phyloP scores from a whole-genome alignment of 805 yeast species.

The Yamadazyma insecticola region DNA sequence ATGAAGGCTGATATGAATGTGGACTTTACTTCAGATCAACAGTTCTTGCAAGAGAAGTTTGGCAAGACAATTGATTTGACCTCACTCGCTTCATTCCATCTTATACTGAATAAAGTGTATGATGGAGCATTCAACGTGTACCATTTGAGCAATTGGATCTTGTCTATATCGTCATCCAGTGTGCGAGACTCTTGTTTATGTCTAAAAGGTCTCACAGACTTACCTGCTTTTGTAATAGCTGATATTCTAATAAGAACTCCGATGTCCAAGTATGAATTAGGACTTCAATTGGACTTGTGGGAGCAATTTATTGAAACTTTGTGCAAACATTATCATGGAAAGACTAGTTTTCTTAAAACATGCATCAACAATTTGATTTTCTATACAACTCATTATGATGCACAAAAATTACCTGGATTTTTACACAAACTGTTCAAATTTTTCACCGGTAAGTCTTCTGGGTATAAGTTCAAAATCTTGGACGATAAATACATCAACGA shows the following conservation, averaged over 20 bases:
- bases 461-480: constrained; percentile 16
- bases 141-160: no score
- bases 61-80: no score
- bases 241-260: constrained; percentile 39
- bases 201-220: constrained; percentile 20
- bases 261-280: constrained; percentile 22
- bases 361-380: constrained; percentile 24
- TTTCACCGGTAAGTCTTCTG: constrained; percentile 16
- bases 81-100: no score
- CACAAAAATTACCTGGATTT: constrained; percentile 16
- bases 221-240: constrained; percentile 36
- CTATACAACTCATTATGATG: constrained; percentile 22
- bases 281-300: constrained; percentile 37
- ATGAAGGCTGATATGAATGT: no score
- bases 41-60: no score
- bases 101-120: no score
- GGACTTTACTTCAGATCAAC: no score
- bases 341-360: constrained; percentile 13
- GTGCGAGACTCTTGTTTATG: constrained; percentile 29
- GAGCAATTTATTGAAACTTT: constrained; percentile 19
- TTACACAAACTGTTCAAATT: constrained; percentile 14
- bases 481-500: constrained; percentile 18
- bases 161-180: constrained; percentile 24
- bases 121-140: no score
- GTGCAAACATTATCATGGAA: constrained; percentile 16